Base-by-base conservation (phyloP, 371 early-diverging fungal species). In the Lichtheimia hyalospora region DNA sequence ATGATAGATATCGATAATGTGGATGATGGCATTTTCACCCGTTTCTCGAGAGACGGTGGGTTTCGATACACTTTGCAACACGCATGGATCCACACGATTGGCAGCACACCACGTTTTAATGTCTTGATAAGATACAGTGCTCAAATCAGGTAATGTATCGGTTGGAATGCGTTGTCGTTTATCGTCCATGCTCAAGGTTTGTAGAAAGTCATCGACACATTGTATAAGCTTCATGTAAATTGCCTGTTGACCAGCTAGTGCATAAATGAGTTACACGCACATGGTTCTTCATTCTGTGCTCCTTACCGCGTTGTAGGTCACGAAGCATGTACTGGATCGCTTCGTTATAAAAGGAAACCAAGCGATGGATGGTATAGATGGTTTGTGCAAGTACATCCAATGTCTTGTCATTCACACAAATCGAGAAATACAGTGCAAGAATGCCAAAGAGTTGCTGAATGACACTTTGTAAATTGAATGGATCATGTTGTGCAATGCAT, bases 281-380 rank as follows among this genome's bases (percentile, higher is more conserved):
- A n/a, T 16, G 16, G 5, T 2, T 7, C 14, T 14, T 10, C n/a
- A 21, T n/a, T 5, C 46, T 1, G 13, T 34, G 34, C 46, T 46
- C 7, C 16, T 21, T 46, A 46, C 46, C 46, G 15, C 46, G 46
- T 46, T 46, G 18, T 5, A 46, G n/a, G 5, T 46, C 46, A n/a
- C 46, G n/a, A n/a, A 46, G 46, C 46, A 46, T 46, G 46, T 18
- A 46, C 46, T 46, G 46, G 18, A 46, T 21, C n/a, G 46, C 46
- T 10, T 46, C 46, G 5, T n/a, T n/a, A 10, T 46, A 46, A 16
- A 18, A 46, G 2, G 46, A 46, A 7, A 46, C 46, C 46, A 46
- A 21, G 21, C 21, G 46, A 46, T 46, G 46, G 46, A 46, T 46
- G 46, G 46, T 46, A 14, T 46, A 46, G 16, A 46, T 46, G 10